A percentile compares a stretch with the other conserved stretches of the same genome.
phyloP scores from a whole-genome alignment of 2,329 filamentous ascomycete species.

The Scytalidium lignicola region DNA sequence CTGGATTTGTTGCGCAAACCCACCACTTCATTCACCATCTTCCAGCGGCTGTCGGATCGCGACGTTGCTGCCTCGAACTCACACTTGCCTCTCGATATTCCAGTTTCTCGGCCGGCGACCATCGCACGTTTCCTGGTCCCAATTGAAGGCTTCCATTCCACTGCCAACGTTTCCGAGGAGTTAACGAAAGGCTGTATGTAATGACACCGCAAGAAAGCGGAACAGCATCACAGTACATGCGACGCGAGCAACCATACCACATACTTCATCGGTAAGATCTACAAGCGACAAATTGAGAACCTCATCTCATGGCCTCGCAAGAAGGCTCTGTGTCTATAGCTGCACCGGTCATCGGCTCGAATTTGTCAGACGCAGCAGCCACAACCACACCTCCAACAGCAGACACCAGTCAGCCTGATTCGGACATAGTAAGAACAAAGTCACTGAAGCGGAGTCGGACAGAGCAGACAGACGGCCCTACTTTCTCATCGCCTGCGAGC shows the following conservation, averaged over 20 bases:
- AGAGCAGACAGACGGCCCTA: slow-evolving; percentile 18
- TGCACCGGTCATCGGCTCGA: slow-evolving; percentile 18
- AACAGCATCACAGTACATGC: not conserved
- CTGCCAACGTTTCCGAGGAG: no score
- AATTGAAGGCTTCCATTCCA: no score
- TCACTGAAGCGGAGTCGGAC: slow-evolving; percentile 25
- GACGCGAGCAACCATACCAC: not conserved
- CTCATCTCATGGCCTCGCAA: slow-evolving; percentile 25
- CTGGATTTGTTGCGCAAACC: no score
- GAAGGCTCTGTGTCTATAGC: slow-evolving; percentile 18
- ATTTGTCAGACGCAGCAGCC: slow-evolving; percentile 13
- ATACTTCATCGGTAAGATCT: not conserved
- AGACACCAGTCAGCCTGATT: slow-evolving; percentile 9
- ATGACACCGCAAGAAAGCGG: no score
- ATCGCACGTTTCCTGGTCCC: no score
- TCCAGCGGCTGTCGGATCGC: no score
- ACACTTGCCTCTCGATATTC: no score
- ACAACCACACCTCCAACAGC: slow-evolving; percentile 11
- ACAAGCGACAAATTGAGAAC: not conserved
- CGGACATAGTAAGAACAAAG: slow-evolving; percentile 17
- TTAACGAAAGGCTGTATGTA: no score
- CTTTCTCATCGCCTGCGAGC: slow-evolving; percentile 21
- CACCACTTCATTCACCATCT: no score
- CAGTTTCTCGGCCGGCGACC: no score
- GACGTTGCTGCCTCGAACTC: no score